Evolutionary conservation across 2,329 filamentous ascomycete species (phyloP).

Genomic region (Sporothrix pallida): DNA sequence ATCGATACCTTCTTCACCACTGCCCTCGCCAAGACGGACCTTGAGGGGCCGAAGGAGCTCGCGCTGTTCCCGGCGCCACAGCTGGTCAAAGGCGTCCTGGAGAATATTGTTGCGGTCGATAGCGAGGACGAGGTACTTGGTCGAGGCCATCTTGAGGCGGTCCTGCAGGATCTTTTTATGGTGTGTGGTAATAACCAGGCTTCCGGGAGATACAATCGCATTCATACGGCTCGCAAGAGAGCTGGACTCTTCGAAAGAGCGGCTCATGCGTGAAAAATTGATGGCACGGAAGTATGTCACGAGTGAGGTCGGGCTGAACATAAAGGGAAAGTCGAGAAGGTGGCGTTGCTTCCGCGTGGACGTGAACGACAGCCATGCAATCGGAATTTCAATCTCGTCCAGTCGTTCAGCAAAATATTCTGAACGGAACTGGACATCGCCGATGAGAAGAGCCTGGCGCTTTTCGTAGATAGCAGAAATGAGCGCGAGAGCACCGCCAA

Average conservation of each 20-base stretch:
- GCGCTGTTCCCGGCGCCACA: conserved; percentile 83
- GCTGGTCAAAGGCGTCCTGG: conserved; percentile 78
- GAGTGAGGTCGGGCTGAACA: conserved; percentile 75
- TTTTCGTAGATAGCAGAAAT: conserved; percentile 72
- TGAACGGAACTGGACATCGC: conserved; percentile 73
- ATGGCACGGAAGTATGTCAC: conserved; percentile 86
- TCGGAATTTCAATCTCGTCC: conserved; percentile 75
- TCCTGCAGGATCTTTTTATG: conserved; percentile 68
- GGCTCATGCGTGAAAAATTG: conserved; percentile 86
- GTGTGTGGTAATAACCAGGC: conserved; percentile 60
- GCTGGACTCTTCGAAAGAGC: conserved; percentile 72
- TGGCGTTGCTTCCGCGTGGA: conserved; percentile 70
- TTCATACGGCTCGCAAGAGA: conserved; percentile 62
- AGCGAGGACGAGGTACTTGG: conserved; percentile 73
- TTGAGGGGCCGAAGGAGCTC: conserved; percentile 87
- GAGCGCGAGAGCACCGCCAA: conserved; percentile 78
- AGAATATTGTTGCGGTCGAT: conserved; percentile 72
- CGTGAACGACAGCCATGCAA: conserved; percentile 69
- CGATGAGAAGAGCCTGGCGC: conserved; percentile 67
- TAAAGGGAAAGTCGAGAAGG: conserved; percentile 77
- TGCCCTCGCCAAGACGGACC: conserved; percentile 80
- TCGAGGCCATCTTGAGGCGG: conserved; percentile 68
- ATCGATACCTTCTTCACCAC: conserved; percentile 87
- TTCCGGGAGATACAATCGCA: conserved; percentile 60
- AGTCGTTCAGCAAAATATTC: conserved; percentile 78